Evolutionary conservation across 257 asterid species (phyloP).

Genomic region (Handroanthus guayacan): DNA sequence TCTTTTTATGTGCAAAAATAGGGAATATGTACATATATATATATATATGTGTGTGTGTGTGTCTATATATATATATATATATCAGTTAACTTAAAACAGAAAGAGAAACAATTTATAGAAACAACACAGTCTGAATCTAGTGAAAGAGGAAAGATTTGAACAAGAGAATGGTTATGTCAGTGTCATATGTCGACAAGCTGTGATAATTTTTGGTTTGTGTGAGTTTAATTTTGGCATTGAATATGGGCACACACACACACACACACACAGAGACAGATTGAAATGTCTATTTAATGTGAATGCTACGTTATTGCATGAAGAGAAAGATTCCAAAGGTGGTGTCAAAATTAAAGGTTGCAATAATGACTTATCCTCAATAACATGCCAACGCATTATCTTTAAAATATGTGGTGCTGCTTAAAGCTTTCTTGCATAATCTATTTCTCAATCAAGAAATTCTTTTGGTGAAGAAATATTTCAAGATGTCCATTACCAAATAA

Average conservation of each 20-base stretch:
- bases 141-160: constrained; percentile 42
- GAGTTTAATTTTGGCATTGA: constrained; percentile 23
- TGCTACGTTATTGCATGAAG: constrained; percentile 26
- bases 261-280: constrained; percentile 21
- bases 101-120: constrained; percentile 16
- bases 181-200: constrained; percentile 32
- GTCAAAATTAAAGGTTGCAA: constrained; percentile 14
- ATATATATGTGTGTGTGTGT: no score
- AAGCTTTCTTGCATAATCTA: not conserved
- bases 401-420: constrained; percentile 43
- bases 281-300: constrained; percentile 38
- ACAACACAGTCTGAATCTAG: constrained; percentile 34
- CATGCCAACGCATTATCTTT: constrained; percentile 38
- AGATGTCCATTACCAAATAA: not conserved
- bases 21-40: no score
- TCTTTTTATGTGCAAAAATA: no score
- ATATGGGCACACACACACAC: constrained; percentile 36
- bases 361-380: constrained; percentile 40
- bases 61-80: no score
- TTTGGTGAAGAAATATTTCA: not conserved
- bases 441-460: not conserved
- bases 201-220: constrained; percentile 24
- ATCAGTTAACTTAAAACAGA: constrained; percentile 32
- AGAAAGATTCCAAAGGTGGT: constrained; percentile 21
- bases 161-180: constrained; percentile 25